Conservation (phyloP, 306 rosid genomes). For the Casuarina equisetifolia region DNA sequence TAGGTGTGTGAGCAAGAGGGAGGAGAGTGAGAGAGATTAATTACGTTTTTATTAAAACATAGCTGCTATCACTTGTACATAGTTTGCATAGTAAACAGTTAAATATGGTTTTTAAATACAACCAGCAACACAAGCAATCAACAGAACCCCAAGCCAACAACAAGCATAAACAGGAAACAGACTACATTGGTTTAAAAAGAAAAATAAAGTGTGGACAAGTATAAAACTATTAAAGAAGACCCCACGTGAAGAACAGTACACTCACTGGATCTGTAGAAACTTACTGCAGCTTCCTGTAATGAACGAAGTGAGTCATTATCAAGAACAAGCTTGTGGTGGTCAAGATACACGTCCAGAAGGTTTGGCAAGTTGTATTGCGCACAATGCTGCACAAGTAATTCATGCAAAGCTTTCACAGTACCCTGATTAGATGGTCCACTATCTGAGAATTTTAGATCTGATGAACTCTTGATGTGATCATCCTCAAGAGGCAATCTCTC, state of each 20-base stretch:
- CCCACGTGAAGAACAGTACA: conserved; percentile 23
- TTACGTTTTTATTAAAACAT: neutral
- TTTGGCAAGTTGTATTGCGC: conserved; percentile 69
- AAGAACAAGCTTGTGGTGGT: conserved; percentile 55
- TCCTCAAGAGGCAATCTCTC: conserved; percentile 34
- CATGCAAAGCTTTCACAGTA: conserved; percentile 65
- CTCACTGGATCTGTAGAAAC: conserved; percentile 43
- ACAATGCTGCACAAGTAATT: conserved; percentile 68
- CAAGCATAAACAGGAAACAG: conserved; percentile 23
- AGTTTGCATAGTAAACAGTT: neutral
- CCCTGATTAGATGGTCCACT: conserved; percentile 31
- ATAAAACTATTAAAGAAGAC: conserved; percentile 30
- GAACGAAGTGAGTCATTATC: conserved; percentile 63
- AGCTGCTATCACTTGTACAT: conserved; percentile 12
- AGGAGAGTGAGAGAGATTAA: neutral
- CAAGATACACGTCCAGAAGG: conserved; percentile 91
- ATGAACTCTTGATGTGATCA: conserved; percentile 48
- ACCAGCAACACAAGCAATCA: neutral
- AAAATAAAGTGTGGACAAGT: conserved; percentile 5
- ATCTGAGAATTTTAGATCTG: conserved; percentile 32
- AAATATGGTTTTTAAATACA: neutral
- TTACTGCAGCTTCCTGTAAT: conserved; percentile 81
- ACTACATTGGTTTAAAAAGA: conserved; percentile 24
- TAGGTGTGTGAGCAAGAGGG: too few relatives aligned
- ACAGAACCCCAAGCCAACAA: conserved; percentile 22